Percentiles rank a stretch among this genome's conserved stretches.
phyloP scores from a whole-genome alignment of 2,329 filamentous ascomycete genomes.

The Helotiales sp. region DNA sequence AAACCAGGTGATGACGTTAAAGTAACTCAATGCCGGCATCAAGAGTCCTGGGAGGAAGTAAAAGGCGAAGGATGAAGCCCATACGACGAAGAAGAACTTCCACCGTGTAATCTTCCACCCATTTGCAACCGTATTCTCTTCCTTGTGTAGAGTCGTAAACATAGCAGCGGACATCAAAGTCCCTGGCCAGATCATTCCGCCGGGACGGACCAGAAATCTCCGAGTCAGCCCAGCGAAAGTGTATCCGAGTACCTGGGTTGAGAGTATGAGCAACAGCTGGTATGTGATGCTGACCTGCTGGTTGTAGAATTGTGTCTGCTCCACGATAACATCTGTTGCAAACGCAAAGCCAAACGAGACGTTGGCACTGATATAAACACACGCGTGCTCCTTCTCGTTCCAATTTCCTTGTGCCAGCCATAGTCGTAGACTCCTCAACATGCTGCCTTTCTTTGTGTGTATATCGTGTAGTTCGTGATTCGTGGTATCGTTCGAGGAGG shows the following conservation, averaged over 20 bases:
- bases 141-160: conserved; percentile 83
- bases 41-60: conserved; percentile 84
- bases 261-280: conserved; percentile 79
- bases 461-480: conserved; percentile 10
- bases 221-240: conserved; percentile 81
- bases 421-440: conserved; percentile 52
- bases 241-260: conserved; percentile 84
- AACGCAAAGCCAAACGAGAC: conserved; percentile 89
- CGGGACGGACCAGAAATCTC: conserved; percentile 79
- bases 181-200: conserved; percentile 89
- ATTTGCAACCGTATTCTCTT: conserved; percentile 78
- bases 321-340: conserved; percentile 86
- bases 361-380: conserved; percentile 87
- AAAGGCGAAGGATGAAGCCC: conserved; percentile 70
- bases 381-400: conserved; percentile 89
- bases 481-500: conserved; percentile 28
- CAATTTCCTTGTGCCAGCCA: conserved; percentile 80
- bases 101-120: conserved; percentile 82
- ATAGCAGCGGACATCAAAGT: conserved; percentile 87
- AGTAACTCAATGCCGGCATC: conserved; percentile 83
- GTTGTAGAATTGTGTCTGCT: conserved; percentile 86
- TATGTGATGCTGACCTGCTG: conserved; percentile 76
- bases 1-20: conserved; percentile 87
- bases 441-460: conserved; percentile 15
- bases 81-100: conserved; percentile 80